These are phyloP conservation scores for Talaromyces funiculosus DNA, from an alignment of 2,329 filamentous ascomycete species.

Conservation along the genomic window DNA sequence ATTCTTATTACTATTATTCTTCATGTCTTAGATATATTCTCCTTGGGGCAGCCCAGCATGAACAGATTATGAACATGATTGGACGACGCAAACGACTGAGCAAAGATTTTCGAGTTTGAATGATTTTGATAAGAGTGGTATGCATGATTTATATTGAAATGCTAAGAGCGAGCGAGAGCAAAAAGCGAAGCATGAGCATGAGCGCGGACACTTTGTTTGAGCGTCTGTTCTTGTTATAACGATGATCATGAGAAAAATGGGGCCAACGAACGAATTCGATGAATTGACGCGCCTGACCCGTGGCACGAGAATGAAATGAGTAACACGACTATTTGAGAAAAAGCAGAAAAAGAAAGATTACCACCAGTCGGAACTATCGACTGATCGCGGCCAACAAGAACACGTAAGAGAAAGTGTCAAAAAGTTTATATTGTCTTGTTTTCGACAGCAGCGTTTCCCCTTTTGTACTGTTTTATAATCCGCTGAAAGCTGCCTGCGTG, in stretches of 20 bases:
- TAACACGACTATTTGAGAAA: neutral
- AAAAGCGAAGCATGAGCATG: neutral
- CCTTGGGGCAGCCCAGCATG: constrained; percentile 15
- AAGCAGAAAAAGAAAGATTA: neutral
- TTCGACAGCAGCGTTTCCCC: neutral
- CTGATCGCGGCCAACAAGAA: neutral
- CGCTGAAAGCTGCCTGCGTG: neutral
- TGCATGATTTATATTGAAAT: neutral
- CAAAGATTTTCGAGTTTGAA: constrained; percentile 1
- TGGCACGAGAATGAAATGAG: neutral
- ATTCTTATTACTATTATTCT: constrained; percentile 1
- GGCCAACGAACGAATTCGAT: neutral
- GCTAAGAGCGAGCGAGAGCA: neutral
- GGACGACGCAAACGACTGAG: constrained; percentile 10
- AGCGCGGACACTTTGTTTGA: neutral
- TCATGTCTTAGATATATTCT: constrained; percentile 14
- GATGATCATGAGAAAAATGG: neutral
- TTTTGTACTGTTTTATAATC: neutral
- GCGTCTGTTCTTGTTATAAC: neutral
- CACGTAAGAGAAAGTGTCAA: neutral
- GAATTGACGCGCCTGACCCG: neutral
- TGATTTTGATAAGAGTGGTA: neutral
- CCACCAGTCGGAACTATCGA: no score
- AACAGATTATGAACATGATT: constrained; percentile 14
- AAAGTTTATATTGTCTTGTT: neutral